Percentiles rank a stretch among this genome's conserved stretches.
Conservation (phyloP, 345 rosid genomes). For the Salix caprea region DNA sequence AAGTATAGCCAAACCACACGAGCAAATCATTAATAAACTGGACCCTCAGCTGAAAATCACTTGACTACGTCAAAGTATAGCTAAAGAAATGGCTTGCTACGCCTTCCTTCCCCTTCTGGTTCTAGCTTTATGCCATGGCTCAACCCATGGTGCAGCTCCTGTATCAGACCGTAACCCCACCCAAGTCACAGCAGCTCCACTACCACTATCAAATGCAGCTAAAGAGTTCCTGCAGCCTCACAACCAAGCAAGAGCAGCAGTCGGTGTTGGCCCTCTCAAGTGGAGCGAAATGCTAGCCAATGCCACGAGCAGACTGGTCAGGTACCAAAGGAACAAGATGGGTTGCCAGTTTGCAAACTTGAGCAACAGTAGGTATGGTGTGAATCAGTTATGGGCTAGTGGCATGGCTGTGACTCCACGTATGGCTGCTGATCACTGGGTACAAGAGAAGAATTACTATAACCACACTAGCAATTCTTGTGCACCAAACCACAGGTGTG, state of each 20-base stretch:
- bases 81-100: slow-evolving; percentile 29
- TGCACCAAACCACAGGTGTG: slow-evolving; percentile 47
- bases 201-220: slow-evolving; percentile 26
- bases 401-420: slow-evolving; percentile 52
- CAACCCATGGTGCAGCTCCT: slow-evolving; percentile 14
- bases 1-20: neutral
- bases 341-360: slow-evolving; percentile 69
- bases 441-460: slow-evolving; percentile 58
- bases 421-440: slow-evolving; percentile 67
- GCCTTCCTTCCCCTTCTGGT: slow-evolving; percentile 28
- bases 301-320: slow-evolving; percentile 41
- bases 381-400: slow-evolving; percentile 59
- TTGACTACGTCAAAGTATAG: neutral
- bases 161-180: neutral
- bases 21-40: neutral
- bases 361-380: slow-evolving; percentile 51
- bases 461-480: slow-evolving; percentile 54
- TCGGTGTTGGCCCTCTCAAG: slow-evolving; percentile 54
- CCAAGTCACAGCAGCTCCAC: slow-evolving; percentile 5
- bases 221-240: slow-evolving; percentile 57
- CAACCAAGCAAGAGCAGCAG: slow-evolving; percentile 67
- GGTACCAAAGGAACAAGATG: slow-evolving; percentile 62
- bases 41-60: neutral
- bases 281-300: slow-evolving; percentile 63
- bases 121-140: slow-evolving; percentile 26